These are phyloP conservation scores for Trametes versicolor DNA, from an alignment of 1,284 basidiomycete species.

Conservation along the genomic window DNA sequence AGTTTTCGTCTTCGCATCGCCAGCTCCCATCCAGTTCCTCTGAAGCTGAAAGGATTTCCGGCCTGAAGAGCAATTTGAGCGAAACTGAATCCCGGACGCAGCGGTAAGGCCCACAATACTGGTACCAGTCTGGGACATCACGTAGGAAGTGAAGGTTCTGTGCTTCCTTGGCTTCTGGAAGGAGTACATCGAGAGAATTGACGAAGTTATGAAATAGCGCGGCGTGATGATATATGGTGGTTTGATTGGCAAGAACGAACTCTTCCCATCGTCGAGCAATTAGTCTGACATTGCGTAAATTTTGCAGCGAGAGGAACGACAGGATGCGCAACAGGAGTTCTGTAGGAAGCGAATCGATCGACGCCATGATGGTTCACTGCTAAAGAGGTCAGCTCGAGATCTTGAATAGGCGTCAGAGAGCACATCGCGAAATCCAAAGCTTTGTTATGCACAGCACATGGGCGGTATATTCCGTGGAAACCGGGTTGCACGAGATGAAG, in stretches of 20 bases:
- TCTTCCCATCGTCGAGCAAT: slow-evolving; percentile 55
- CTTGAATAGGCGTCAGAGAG: too few species aligned
- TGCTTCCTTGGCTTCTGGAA: slow-evolving; percentile 44
- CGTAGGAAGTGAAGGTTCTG: slow-evolving; percentile 46
- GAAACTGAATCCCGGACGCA: slow-evolving; percentile 5
- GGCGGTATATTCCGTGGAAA: too few species aligned
- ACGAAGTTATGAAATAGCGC: slow-evolving; percentile 60
- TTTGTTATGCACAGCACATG: too few species aligned
- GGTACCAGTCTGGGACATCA: slow-evolving; percentile 58
- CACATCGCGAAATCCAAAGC: background rate
- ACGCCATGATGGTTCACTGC: slow-evolving; percentile 15
- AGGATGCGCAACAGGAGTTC: slow-evolving; percentile 60
- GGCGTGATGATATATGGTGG: slow-evolving; percentile 60
- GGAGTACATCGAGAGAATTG: slow-evolving; percentile 38
- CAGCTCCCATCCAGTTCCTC: slow-evolving; percentile 64
- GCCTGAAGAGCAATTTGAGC: slow-evolving; percentile 48
- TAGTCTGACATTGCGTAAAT: slow-evolving; percentile 47
- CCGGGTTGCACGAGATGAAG: too few species aligned
- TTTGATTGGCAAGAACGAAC: slow-evolving; percentile 57
- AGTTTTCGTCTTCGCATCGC: slow-evolving; percentile 48
- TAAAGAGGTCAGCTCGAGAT: background rate
- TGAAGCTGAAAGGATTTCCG: slow-evolving; percentile 55
- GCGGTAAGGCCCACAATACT: slow-evolving; percentile 60
- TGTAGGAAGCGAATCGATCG: slow-evolving; percentile 54
- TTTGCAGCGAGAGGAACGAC: slow-evolving; percentile 55